phyloP scores from a whole-genome alignment of 2,329 filamentous ascomycete species.

The Emmonsiellopsis sp. region DNA sequence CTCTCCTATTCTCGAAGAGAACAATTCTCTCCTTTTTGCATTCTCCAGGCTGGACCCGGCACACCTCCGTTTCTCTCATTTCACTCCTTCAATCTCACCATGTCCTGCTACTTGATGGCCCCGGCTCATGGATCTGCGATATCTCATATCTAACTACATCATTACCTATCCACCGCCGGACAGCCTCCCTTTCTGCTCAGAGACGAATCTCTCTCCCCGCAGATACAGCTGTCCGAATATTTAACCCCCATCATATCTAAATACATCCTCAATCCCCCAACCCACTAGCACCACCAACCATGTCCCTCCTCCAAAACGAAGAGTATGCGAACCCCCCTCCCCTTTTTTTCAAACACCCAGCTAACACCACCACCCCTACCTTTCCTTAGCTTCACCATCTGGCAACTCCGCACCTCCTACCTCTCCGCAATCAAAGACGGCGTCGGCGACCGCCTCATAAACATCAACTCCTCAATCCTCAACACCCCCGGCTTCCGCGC shows the following conservation, averaged over 20 bases:
- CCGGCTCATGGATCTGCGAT: neutral
- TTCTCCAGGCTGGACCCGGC: conserved; percentile 1
- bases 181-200: neutral
- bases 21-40: neutral
- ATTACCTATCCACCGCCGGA: neutral
- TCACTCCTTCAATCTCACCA: neutral
- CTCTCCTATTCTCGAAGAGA: neutral
- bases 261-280: neutral
- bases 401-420: conserved; percentile 57
- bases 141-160: neutral
- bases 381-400: conserved; percentile 51
- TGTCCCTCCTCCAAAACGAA: conserved; percentile 45
- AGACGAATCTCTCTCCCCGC: neutral
- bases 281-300: conserved; percentile 15
- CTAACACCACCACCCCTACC: neutral
- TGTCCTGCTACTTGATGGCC: neutral
- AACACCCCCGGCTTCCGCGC: conserved; percentile 58
- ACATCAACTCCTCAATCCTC: conserved; percentile 52
- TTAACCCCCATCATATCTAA: neutral
- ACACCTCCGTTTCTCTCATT: neutral
- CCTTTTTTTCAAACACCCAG: conserved; percentile 1
- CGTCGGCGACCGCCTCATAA: conserved; percentile 57
- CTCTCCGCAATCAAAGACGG: conserved; percentile 56
- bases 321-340: conserved; percentile 30
- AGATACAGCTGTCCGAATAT: too few species aligned